Conservation (phyloP, 345 rosid species). For the Erysimum cheiranthoides region DNA sequence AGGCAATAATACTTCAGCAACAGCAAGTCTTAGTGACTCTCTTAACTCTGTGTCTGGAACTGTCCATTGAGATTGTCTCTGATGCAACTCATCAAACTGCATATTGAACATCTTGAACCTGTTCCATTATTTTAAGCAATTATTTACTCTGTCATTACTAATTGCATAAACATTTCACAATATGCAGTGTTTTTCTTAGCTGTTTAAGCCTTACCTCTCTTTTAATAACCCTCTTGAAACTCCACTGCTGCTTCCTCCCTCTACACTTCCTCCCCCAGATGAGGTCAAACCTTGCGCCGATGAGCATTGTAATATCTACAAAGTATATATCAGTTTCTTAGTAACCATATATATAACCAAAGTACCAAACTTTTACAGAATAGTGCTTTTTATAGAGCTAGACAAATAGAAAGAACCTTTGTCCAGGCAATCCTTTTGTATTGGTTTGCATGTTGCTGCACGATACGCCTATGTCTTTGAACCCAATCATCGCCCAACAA, state of each 20-base stretch:
- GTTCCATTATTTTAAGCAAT: constrained; percentile 31
- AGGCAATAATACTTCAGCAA: constrained; percentile 96
- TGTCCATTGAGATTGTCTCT: constrained; percentile 96
- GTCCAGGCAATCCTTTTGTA: constrained; percentile 95
- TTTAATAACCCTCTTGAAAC: constrained; percentile 88
- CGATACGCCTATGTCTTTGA: constrained; percentile 93
- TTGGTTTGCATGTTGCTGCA: constrained; percentile 98
- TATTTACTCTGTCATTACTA: neutral
- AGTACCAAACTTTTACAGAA: neutral
- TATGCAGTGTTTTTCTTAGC: neutral
- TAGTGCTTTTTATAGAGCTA: neutral
- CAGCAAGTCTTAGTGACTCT: constrained; percentile 96
- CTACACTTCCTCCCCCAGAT: constrained; percentile 88
- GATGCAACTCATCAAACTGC: constrained; percentile 98
- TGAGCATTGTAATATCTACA: constrained; percentile 82
- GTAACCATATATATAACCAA: neutral
- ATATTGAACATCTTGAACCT: constrained; percentile 88
- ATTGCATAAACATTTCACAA: neutral
- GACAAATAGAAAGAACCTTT: constrained; percentile 58
- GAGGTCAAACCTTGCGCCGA: constrained; percentile 90
- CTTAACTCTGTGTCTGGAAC: constrained; percentile 96
- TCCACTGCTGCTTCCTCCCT: constrained; percentile 83
- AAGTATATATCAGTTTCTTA: neutral
- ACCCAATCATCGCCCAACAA: constrained; percentile 99
- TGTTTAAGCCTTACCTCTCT: constrained; percentile 63